Evolutionary conservation across 805 yeast species (phyloP), one percentile per base, ranked within the genome.

Genomic region (Kodamaea lidongshanica): DNA sequence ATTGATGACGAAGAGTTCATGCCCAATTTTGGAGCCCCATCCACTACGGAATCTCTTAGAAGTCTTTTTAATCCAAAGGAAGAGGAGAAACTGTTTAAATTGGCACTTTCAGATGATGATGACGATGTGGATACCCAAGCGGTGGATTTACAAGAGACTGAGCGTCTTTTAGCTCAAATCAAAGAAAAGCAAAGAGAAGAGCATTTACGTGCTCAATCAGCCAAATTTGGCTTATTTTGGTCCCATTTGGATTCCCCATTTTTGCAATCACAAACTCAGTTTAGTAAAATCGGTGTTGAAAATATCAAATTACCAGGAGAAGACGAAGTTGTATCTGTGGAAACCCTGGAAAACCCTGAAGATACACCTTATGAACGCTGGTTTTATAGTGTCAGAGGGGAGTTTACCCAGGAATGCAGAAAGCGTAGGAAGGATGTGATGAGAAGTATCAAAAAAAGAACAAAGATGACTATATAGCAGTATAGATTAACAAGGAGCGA

Each of bases 301-400:
- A 58, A 50, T 6, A 37, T 55, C 12, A 43, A 38, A 17, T 49
- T 64, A 25, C 69, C 69, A 1, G 68, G 67, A 3, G 65, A 58
- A 32, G 44, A 37, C 12, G 50, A 46, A 7, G 52, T 48, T 8
- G 21, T 19, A 10, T 19, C 30, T 3, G 28, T 26, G 4, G 33
- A 12, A 19, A 26, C 12, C 46, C 46, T 3, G 12, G 37, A 29
- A 4, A 60, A 56, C 3, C 61, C 59, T 7, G 61, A 50, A 7
- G 66, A 62, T 30, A 45, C 62, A 9, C 50, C 54, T 3, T 87
- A 89, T 74, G 86, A 79, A 28, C 58, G 68, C 23, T 77, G 82
- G 71, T 89, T 88, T 54, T 85, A 84, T 79, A 81, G 76, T 25
- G 73, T 77, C 51, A 72, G 97, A 54, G 88, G 89, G 22, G 83